Evolutionary conservation across 1,284 basidiomycete genomes (phyloP).

Genomic region (Peniophora sp.): DNA sequence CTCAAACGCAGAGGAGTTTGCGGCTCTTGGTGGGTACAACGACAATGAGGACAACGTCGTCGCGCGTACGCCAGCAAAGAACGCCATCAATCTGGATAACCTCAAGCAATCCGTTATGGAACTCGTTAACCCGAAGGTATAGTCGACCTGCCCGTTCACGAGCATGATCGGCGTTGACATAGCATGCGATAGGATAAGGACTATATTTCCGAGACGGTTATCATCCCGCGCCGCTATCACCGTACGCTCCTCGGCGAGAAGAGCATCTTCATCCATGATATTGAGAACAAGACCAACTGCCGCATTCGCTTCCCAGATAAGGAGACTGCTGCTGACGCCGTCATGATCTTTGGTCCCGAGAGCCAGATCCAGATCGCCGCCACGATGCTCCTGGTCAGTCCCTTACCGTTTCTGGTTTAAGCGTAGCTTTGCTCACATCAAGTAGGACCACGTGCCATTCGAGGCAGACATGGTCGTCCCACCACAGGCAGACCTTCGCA

Average conservation of each 20-base stretch:
- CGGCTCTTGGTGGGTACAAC: constrained; percentile 88
- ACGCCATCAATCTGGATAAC: constrained; percentile 92
- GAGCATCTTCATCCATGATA: constrained; percentile 94
- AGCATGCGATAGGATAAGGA: constrained; percentile 75
- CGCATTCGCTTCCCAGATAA: constrained; percentile 93
- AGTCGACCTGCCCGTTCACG: constrained; percentile 9
- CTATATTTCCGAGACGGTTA: constrained; percentile 88
- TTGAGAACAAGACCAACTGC: constrained; percentile 94
- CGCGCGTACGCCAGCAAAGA: constrained; percentile 96
- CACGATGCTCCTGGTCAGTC: constrained; percentile 84
- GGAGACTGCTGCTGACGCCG: constrained; percentile 86
- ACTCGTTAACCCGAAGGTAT: constrained; percentile 89
- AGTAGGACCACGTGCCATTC: constrained; percentile 91
- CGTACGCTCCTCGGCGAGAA: constrained; percentile 94
- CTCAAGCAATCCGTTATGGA: constrained; percentile 97
- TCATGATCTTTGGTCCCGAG: constrained; percentile 94
- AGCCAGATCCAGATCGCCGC: constrained; percentile 95
- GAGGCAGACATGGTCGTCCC: constrained; percentile 94
- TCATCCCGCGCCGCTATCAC: constrained; percentile 92
- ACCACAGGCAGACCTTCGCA: constrained; percentile 70
- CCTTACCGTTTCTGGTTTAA: neutral
- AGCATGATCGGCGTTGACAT: neutral
- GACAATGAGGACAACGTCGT: constrained; percentile 99
- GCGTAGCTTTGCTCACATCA: neutral
- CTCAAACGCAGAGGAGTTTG: constrained; percentile 97